Percentiles rank a stretch among this genome's conserved stretches.
phyloP scores from a whole-genome alignment of 179 eudicot genomes.

The Vitellaria paradoxa region DNA sequence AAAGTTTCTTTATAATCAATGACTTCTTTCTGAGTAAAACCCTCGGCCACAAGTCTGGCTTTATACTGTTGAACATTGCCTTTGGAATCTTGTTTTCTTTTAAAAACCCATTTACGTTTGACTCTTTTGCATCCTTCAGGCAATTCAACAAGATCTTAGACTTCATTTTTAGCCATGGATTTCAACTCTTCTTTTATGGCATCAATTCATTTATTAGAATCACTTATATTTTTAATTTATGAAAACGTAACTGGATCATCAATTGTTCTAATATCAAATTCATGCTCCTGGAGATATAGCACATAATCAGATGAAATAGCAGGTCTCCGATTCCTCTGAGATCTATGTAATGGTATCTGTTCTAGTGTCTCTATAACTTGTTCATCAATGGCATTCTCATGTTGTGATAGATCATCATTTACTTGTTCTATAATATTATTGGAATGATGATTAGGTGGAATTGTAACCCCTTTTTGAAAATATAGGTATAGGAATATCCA shows the following conservation, averaged over 20 bases:
- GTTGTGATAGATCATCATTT: neutral
- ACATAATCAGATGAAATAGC: neutral
- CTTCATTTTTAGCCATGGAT: neutral
- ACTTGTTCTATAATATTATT: neutral
- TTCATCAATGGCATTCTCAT: neutral
- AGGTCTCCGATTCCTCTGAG: neutral
- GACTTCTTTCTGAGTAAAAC: neutral
- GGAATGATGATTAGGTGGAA: neutral
- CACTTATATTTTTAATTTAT: neutral
- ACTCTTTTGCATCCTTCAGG: neutral
- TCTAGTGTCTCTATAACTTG: neutral
- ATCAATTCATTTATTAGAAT: neutral
- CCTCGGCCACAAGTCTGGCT: neutral
- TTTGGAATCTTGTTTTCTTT: neutral
- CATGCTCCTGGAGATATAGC: neutral
- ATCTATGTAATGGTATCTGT: neutral
- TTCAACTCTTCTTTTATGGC: neutral
- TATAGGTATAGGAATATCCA: neutral
- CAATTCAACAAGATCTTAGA: neutral
- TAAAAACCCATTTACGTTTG: neutral
- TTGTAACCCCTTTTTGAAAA: neutral
- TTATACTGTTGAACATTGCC: neutral
- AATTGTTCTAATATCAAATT: neutral
- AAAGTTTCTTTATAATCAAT: constrained; percentile 3
- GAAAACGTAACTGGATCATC: constrained; percentile 4